phyloP scores from a whole-genome alignment of 305 asterid species.

The Fraxinus dipetala region DNA sequence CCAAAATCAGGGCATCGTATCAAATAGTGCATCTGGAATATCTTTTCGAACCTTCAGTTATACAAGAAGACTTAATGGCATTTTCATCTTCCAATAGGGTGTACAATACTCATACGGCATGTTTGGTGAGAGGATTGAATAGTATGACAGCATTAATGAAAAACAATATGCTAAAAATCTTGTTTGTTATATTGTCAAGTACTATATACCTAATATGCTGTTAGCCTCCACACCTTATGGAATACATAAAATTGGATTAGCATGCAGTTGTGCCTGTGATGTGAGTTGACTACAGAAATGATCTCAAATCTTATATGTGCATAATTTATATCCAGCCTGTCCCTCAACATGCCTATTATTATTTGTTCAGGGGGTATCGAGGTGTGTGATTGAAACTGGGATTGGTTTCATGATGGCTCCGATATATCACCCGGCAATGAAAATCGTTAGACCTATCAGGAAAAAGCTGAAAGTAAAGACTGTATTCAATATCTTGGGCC shows the following conservation, averaged over 20 bases:
- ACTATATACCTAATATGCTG: neutral
- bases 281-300: neutral
- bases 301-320: neutral
- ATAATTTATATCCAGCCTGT: neutral
- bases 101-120: neutral
- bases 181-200: neutral
- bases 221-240: neutral
- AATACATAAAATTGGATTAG: neutral
- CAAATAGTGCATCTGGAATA: neutral
- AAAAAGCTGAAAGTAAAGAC: constrained; percentile 55
- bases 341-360: neutral
- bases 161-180: neutral
- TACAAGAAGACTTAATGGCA: neutral
- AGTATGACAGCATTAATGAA: neutral
- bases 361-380: constrained; percentile 42
- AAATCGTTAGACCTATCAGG: constrained; percentile 53
- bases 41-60: neutral
- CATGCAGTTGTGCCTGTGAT: neutral
- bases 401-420: constrained; percentile 70
- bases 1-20: neutral
- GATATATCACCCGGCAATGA: constrained; percentile 60
- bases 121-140: neutral
- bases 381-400: constrained; percentile 50
- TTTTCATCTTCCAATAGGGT: neutral
- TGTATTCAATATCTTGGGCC: constrained; percentile 53